Evolutionary conservation across 2,329 filamentous ascomycete species (phyloP), one percentile per base, ranked within the genome.

Genomic region (Botryotinia globosa): DNA sequence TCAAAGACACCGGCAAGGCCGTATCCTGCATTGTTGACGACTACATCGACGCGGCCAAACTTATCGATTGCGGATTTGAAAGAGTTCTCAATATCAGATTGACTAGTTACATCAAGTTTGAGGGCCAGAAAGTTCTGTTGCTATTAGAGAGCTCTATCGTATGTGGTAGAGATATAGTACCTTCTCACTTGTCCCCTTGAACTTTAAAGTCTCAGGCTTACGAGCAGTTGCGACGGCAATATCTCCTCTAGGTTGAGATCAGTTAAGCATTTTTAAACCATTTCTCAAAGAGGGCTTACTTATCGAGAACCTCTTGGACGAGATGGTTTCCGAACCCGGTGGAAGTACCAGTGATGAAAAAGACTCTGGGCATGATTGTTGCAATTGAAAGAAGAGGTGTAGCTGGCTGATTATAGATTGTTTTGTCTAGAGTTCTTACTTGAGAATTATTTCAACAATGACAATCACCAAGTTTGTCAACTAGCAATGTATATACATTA

Each of bases 11-110:
- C 86, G 9, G 80, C 77, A 1, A 87, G 80, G n/a, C 86, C 85
- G 73, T 88, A 89, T 3, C 88, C 89, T 5, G 88, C 88, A 67
- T 90, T 90, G 81, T 90, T 90, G 73, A 88, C 84, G 8, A 90
- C 85, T 1, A 89, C 85, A 77, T 90, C 87, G 62, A 91, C 80
- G 12, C 86, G 84, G 25, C 84, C 83, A 79, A 90, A 90, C 65
- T 84, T 85, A 3, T 83, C 79, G 1, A 80, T 48, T 0, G 84
- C 83, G 29, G 80, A 79, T 12, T 84, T 75, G 32, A 83, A 79
- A 1, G 82, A 79, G 2, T 79, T 71, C 14, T 78, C 63, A 18
- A 82, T 79, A 20, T 79, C 80, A 45, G 84, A 79, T 70, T 88
- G 84, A 4, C 85, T 84, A 0, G 84, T 86, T 0, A 90, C 87